Evolutionary conservation across 768 basidiomycete genomes (phyloP).

Genomic region (Trametes maxima): DNA sequence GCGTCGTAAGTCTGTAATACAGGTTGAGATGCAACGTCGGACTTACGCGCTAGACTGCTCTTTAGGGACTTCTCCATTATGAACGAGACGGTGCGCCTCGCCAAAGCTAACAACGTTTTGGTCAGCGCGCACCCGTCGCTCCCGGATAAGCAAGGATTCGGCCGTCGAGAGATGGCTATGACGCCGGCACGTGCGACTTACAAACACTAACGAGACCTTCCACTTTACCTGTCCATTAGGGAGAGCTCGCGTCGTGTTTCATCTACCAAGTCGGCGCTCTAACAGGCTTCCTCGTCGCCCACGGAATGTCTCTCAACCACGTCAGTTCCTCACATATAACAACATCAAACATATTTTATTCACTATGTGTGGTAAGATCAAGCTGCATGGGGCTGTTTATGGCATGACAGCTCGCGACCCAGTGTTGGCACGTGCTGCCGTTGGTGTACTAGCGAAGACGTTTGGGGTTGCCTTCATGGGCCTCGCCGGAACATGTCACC

Average conservation of each 20-base stretch:
- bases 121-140: conserved; percentile 73
- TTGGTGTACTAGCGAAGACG: conserved; percentile 53
- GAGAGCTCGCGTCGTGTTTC: conserved; percentile 58
- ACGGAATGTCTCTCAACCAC: conserved; percentile 58
- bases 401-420: conserved; percentile 59
- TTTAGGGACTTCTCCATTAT: conserved; percentile 64
- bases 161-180: conserved; percentile 64
- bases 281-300: conserved; percentile 55
- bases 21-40: background rate
- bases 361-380: conserved; percentile 41
- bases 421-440: conserved; percentile 54
- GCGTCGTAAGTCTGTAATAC: conserved; percentile 45
- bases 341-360: background rate
- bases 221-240: conserved; percentile 34
- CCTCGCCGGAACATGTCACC: conserved; percentile 64
- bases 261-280: conserved; percentile 72
- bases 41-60: background rate
- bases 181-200: conserved; percentile 45
- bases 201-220: background rate
- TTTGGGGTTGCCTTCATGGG: conserved; percentile 64
- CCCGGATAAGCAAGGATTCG: conserved; percentile 66
- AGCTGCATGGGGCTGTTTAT: conserved; percentile 65
- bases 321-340: conserved; percentile 35
- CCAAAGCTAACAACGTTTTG: conserved; percentile 55
- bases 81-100: conserved; percentile 60